Base-by-base conservation (phyloP, 2,329 filamentous ascomycete species). In the Byssothecium circinans region DNA sequence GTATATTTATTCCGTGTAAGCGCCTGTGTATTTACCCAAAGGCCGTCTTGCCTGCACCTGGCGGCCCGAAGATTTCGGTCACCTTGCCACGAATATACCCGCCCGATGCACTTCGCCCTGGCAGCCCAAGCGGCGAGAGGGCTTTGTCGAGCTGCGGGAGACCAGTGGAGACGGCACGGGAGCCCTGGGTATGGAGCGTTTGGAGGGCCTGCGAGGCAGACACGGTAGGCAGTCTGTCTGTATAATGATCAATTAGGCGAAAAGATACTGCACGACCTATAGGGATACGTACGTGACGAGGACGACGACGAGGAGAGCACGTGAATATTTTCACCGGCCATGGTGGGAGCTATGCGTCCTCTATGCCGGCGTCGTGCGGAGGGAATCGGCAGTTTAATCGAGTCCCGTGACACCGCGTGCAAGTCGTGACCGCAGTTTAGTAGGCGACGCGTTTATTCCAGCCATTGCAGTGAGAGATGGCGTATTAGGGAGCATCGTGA, bases 31-130 rank as follows among this genome's bases (percentile, higher is more conserved):
- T 82, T 73, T 77, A 92, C 88, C 86, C 88, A 58, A 96, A 75
- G 11, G 86, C 79, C 3, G 90, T 95, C 77, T 95, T 96, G 23
- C 91, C 92, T 20, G 82, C 82, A 1, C 91, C 91, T 8, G 89
- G 87, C 10, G 91, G 90, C 0, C 92, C 92, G 81, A 89, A 95
- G 41, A 96, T 75, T 70, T 97, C 92, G 3, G 88, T 88, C 34
- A 96, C 79, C 67, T 90, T 88, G 12, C 91, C 89, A 47, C 85
- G 82, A 50, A 80, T 80, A 39, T 95, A 76, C 3, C 90, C 91
- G 44, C 62, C 60, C 33, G 54, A 38, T 27, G 55, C 47, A 43
- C 52, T 35, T 22, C 61, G 60, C 49, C 62, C 59, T 18, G 60
- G 58, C 15, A 47, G 50, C 45, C 57, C 53, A 47, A 54, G 55